Evolutionary conservation across 352 stramenopile genomes (phyloP), one percentile per base, ranked within the genome.

Genomic region (Pythium insidiosum): DNA sequence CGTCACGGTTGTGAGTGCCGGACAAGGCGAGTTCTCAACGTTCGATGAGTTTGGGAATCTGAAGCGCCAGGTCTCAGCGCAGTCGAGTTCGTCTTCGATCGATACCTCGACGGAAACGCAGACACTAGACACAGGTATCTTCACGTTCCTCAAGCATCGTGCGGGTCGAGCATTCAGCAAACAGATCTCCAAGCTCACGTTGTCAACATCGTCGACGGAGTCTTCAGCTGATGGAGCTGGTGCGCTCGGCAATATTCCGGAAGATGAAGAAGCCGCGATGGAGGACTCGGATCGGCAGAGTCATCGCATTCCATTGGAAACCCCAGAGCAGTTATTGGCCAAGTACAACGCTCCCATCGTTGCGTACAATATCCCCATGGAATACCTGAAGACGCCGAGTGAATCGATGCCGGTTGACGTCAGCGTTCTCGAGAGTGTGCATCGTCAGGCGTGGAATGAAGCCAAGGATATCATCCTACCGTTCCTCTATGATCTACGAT

Each of bases 21-120:
- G 73, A 5, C 68, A 84, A 21, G 68, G 67, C 38, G 68, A 73
- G 19, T 82, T 73, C 47, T 86, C 76, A 4, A 61, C 62, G 16
- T 88, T 88, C 31, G 76, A 88, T 47, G 76, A 88, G 57, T 88
- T 86, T 50, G 76, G 76, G 9, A 88, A 88, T 45, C 61, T 88
- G 28, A 88, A 84, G 51, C 71, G 73, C 37, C 56, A 81, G 18
- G 20, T 58, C 22, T 38, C 58, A 37, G 37, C 41, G 33, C n/a
- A 12, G 26, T 2, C 45, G 44, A 25, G 42, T 15, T 15, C 33
- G 39, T 12, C 45, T 50, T 37, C 15, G 15, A 41, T 43, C 5
- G 38, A 44, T 0, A 30, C 29, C n/a, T 10, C n/a, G 0, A n/a
- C 20, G 16, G 39, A 50, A 23, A 49, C 5, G 24, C 54, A 5